Evolutionary conservation across 805 yeast species (phyloP), one percentile per base, ranked within the genome.

Genomic region (Candida verbasci): DNA sequence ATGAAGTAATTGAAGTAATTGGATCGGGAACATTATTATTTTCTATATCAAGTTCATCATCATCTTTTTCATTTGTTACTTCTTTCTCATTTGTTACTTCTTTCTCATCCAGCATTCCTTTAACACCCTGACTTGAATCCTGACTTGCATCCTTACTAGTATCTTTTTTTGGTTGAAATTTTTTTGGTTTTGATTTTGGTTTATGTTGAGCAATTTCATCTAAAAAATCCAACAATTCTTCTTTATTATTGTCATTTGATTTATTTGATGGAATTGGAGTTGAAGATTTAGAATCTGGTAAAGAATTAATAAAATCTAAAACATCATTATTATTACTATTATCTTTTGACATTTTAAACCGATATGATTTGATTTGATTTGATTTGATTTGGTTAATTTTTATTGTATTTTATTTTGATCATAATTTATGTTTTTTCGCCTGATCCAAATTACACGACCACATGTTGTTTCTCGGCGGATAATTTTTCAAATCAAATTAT

Each of bases 121-220:
- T 7, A 24, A 7, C 25, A 8, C 10, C 25, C 10, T 24, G n/a
- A n/a, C n/a, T n/a, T n/a, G n/a, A n/a, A n/a, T n/a, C n/a, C n/a
- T n/a, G n/a, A n/a, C n/a, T n/a, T n/a, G n/a, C n/a, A n/a, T n/a
- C n/a, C n/a, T n/a, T n/a, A n/a, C n/a, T n/a, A 9, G 22, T 6
- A 29, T 31, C 30, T 34, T 37, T 39, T 24, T 44, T 62, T 8
- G 70, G 70, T 42, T 59, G 68, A 31, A 63, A 54, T 40, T 63
- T 63, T 35, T 64, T 63, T 38, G 66, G 62, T 41, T 77, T 80
- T 43, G 76, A 78, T 35, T 64, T 63, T 38, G 66, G 62, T 41
- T 77, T 80, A 43, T 76, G 78, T 42, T 78, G 78, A 44, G 81
- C 87, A 47, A 84, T 62, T 56, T 85, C 88, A 56, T 85, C 88